Conservation (phyloP, 768 basidiomycete species). For the Psilocybe cyanescens region DNA sequence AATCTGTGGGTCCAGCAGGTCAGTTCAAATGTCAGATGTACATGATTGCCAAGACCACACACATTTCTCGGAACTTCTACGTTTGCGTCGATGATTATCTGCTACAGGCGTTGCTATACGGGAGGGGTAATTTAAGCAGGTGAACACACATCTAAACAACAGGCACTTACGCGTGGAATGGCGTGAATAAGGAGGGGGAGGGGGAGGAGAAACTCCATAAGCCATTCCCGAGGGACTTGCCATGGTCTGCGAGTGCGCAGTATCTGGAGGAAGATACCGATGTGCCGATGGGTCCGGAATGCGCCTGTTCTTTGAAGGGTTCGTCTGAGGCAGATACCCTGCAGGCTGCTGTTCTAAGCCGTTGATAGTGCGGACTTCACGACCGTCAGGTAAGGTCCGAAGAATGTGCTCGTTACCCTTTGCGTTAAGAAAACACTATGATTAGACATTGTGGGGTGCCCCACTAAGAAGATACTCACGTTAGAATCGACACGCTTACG, state of each 20-base stretch:
- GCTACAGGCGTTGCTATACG: constrained; percentile 14
- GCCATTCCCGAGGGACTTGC: constrained; percentile 21
- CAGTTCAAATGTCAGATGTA: constrained; percentile 7
- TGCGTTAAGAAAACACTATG: constrained; percentile 12
- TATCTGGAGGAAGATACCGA: constrained; percentile 20
- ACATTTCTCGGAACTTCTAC: constrained; percentile 26
- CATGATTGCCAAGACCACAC: constrained; percentile 8
- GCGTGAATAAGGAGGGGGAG: constrained; percentile 22
- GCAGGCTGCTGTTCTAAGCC: constrained; percentile 55
- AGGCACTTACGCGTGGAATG: constrained; percentile 25
- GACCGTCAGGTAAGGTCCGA: constrained; percentile 68
- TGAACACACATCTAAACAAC: not conserved
- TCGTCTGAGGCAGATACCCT: constrained; percentile 27
- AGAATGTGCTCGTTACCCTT: constrained; percentile 81
- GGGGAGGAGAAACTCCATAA: constrained; percentile 26
- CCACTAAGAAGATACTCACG: constrained; percentile 42
- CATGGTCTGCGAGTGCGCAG: constrained; percentile 17
- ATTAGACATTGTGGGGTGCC: not conserved
- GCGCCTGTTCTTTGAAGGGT: constrained; percentile 15
- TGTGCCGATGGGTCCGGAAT: constrained; percentile 20
- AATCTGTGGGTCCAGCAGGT: constrained; percentile 13
- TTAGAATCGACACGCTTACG: constrained; percentile 57
- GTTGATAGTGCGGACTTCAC: constrained; percentile 67
- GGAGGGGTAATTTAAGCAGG: constrained; percentile 3
- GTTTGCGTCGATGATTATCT: constrained; percentile 18